Evolutionary conservation across 495 filamentous ascomycete genomes (phyloP).

Genomic region (Melanomma pulvis-pyrius): DNA sequence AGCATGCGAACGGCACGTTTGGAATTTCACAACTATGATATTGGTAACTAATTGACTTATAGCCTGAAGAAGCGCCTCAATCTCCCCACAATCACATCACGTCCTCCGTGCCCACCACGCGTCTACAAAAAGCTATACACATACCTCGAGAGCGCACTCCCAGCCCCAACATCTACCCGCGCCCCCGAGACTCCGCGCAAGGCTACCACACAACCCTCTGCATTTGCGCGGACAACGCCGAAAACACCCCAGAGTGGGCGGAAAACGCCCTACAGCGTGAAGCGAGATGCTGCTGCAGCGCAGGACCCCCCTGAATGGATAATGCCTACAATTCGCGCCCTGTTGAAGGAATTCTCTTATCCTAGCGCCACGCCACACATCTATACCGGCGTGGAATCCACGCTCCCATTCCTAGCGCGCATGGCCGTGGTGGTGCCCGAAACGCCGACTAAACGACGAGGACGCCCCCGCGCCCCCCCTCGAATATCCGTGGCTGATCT

Average conservation of each 20-base stretch:
- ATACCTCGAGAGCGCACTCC: constrained; percentile 75
- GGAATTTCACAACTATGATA: background rate
- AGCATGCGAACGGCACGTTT: constrained; percentile 75
- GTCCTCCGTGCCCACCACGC: constrained; percentile 79
- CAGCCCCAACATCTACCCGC: constrained; percentile 40
- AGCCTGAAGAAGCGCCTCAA: constrained; percentile 83
- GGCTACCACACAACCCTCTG: background rate
- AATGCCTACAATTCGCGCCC: constrained; percentile 63
- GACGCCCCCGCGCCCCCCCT: constrained; percentile 15
- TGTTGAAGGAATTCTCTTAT: constrained; percentile 66
- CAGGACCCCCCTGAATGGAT: constrained; percentile 61
- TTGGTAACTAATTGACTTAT: constrained; percentile 3
- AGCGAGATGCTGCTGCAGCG: background rate
- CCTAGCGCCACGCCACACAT: constrained; percentile 65
- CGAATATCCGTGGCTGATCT: constrained; percentile 14
- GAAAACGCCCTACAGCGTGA: constrained; percentile 17
- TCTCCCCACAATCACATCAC: constrained; percentile 77
- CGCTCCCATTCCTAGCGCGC: constrained; percentile 40
- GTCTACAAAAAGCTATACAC: constrained; percentile 82
- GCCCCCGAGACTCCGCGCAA: constrained; percentile 30
- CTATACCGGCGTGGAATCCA: constrained; percentile 62
- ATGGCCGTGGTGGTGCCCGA: constrained; percentile 15
- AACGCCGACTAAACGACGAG: constrained; percentile 27
- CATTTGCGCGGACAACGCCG: constrained; percentile 22
- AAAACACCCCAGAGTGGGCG: constrained; percentile 34